Base-by-base conservation (phyloP, 805 yeast genomes). In the Candida ovalis region DNA sequence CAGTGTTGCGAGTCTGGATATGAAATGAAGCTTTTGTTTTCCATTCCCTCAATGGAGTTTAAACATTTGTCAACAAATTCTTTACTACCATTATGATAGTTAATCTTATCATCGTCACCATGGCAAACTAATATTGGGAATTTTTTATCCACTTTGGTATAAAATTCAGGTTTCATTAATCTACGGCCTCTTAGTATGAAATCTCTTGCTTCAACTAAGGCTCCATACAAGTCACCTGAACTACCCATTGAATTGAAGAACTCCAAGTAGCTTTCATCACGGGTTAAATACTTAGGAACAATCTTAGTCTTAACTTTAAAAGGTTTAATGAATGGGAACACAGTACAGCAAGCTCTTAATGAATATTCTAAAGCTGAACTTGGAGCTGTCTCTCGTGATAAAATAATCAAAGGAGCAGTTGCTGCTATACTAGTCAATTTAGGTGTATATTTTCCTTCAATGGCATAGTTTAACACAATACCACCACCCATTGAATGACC, bases 401-500 rank as follows among this genome's bases (percentile, higher is more conserved):
- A 63, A 9, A 60, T 48, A 36, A 86, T 70, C 51, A 83, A 72
- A 1, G 96, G 95, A 1, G 82, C 89, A 30, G 76, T 68, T 0
- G 71, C 75, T 36, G 75, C 64, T 40, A 78, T 72, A 0, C 79
- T 80, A 30, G 69, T 66, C 23, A 86, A 50, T 18, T 71, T 56
- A 24, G 75, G 72, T 40, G 66, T 71, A 57, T 73, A 66, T 49
- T 70, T 75, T 2, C 91, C 91, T 28, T 61, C 59, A 33, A 79
- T 72, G 3, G 78, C 81, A 61, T 86, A 86, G 62, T 82, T 83
- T 48, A 86, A 67, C 0, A 69, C 70, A 44, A 86, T 80, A 0
- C 85, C 91, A 19, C 92, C 92, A 44, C 96, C 96, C 91, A 87
- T 85, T 9, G 90, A 85, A 54, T 82, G 88, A 1, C 92, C 90